These are phyloP conservation scores for Ophiostoma ulmi DNA, from an alignment of 2,329 filamentous ascomycete genomes.

Conservation along the genomic window DNA sequence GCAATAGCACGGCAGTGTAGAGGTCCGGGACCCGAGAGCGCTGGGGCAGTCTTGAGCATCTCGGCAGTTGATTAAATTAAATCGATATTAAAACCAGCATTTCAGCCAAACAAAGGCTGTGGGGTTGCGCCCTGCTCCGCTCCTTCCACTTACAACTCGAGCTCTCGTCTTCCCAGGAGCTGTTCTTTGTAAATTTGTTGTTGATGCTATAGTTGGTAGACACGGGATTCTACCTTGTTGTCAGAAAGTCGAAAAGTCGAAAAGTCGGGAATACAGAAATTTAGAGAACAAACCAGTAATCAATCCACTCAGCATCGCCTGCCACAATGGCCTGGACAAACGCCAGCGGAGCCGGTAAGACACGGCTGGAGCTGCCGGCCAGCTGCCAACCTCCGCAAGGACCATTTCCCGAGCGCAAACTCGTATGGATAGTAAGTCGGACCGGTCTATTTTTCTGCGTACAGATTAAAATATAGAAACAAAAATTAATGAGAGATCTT, in stretches of 20 bases:
- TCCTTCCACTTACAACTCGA: slow-evolving; percentile 6
- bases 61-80: slow-evolving; percentile 15
- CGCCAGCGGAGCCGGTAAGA: background rate
- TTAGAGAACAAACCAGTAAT: too few relatives aligned
- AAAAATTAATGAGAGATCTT: slow-evolving; percentile 59
- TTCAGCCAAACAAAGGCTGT: background rate
- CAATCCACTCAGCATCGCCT: too few relatives aligned
- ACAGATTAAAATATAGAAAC: background rate
- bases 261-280: background rate
- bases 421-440: slow-evolving; percentile 77
- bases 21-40: background rate
- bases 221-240: background rate
- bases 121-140: background rate
- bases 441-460: too few relatives aligned
- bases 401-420: slow-evolving; percentile 63
- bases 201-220: background rate
- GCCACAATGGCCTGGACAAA: background rate
- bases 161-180: background rate
- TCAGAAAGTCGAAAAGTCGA: too few relatives aligned
- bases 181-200: background rate
- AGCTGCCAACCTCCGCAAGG: slow-evolving; percentile 81
- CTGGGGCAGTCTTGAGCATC: background rate
- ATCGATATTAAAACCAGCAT: background rate
- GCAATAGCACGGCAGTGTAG: background rate
- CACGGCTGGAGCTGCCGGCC: slow-evolving; percentile 53